Evolutionary conservation across 2,329 filamentous ascomycete genomes (phyloP), one percentile per base, ranked within the genome.

Genomic region (Cladosporium sp.): DNA sequence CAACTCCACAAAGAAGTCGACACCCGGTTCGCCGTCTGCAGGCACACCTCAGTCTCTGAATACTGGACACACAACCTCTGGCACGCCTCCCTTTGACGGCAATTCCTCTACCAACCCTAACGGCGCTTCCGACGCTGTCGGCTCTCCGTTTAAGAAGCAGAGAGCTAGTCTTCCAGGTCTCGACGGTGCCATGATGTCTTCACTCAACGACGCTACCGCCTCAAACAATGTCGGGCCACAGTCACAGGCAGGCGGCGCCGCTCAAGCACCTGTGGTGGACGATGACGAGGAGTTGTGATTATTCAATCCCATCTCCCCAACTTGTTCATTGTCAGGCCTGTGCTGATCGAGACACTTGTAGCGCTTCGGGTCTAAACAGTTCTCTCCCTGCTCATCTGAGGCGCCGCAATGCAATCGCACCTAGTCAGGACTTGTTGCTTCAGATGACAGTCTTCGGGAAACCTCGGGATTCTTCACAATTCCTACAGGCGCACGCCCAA

Each of bases 141-240:
- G 88, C 58, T 92, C 89, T 69, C 91, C 91, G 1, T 83, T 91
- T 71, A 93, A 93, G 83, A 92, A 89, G 74, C 89, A 91, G 65
- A 84, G 91, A 39, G 85, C 89, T 1, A 91, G 88, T 71, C 72
- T 87, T 26, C 81, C 76, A 69, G 69, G 76, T 66, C 46, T 75
- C 73, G 36, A 69, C 74, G 69, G 73, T 71, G 59, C 60, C 30
- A 65, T 67, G 43, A 66, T 71, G 25, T 66, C 62, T 16, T 65
- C 63, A 5, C 57, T 48, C 7, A 25, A 53, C 46, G 58, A 69
- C 2, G 69, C 66, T 39, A 67, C 70, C 18, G 67, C 70, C 49
- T 65, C 69, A 10, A 54, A 65, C 16, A 70, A 68, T 14, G 68
- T 36, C 13, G 66, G 16, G 68, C 73, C 16, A 30, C 57, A 66